phyloP scores from a whole-genome alignment of 202 grass and related monocot genomes.

The Panicum hallii region DNA sequence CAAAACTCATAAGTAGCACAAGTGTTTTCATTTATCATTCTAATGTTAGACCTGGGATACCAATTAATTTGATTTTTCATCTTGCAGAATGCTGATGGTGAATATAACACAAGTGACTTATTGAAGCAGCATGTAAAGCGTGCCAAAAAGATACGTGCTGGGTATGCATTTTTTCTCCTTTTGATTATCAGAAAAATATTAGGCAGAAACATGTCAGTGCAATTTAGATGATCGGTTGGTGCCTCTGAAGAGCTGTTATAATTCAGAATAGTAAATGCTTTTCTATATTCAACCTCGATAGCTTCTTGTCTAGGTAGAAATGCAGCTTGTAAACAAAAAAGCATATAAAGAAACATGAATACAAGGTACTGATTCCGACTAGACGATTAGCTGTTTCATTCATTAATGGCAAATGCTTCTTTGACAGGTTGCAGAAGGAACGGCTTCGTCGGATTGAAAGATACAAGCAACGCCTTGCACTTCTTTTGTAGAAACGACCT shows the following conservation, averaged over 20 bases:
- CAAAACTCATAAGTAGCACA: background rate
- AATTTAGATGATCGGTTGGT: slow-evolving; percentile 5
- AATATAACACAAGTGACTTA: slow-evolving; percentile 59
- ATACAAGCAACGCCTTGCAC: slow-evolving; percentile 87
- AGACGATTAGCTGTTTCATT: background rate
- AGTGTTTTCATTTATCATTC: background rate
- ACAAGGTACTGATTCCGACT: background rate
- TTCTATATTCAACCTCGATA: background rate
- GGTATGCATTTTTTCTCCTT: slow-evolving; percentile 44
- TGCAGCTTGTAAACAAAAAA: slow-evolving; percentile 1
- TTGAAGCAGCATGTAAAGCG: slow-evolving; percentile 77
- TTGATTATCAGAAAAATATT: slow-evolving; percentile 18
- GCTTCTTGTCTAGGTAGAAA: slow-evolving; percentile 12
- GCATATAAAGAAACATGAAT: background rate
- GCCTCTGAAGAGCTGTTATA: background rate
- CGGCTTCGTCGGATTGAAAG: slow-evolving; percentile 71
- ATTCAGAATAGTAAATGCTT: background rate
- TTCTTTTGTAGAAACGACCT: slow-evolving; percentile 53
- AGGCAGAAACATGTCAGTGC: background rate
- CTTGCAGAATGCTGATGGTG: slow-evolving; percentile 57
- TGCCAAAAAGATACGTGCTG: slow-evolving; percentile 69
- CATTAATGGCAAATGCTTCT: slow-evolving; percentile 36
- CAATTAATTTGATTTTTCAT: slow-evolving; percentile 35
- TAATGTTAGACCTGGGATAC: background rate
- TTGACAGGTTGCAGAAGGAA: slow-evolving; percentile 71